Conservation (phyloP, 1,284 basidiomycete genomes). For the Coniferiporia weirii region DNA sequence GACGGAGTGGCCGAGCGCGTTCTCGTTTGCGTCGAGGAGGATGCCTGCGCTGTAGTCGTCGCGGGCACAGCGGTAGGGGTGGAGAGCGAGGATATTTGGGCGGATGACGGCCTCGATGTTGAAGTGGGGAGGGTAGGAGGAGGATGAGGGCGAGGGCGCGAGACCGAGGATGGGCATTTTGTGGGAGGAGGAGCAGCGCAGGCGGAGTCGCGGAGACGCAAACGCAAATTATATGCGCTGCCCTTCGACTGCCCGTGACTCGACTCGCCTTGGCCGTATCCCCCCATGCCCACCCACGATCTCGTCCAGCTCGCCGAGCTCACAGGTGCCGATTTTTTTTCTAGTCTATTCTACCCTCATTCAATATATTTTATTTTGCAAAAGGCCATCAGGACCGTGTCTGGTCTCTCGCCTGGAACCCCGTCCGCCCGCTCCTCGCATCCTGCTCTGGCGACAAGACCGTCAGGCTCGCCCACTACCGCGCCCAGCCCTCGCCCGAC, state of each 20-base stretch:
- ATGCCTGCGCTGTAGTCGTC: conserved; percentile 94
- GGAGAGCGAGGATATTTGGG: conserved; percentile 88
- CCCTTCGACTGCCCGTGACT: neutral
- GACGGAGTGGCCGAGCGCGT: conserved; percentile 88
- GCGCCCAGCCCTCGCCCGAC: conserved; percentile 27
- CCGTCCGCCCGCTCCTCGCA: conserved; percentile 74
- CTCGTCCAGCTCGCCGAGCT: neutral
- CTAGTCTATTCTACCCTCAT: neutral
- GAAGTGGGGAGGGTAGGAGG: conserved; percentile 70
- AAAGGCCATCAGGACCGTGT: conserved; percentile 82
- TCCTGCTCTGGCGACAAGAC: conserved; percentile 95
- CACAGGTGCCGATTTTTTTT: neutral
- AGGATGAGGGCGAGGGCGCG: conserved; percentile 36
- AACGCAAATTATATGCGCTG: conserved; percentile 4
- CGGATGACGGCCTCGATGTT: conserved; percentile 81
- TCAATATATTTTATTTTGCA: neutral
- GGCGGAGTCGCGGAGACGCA: neutral
- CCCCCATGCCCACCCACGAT: neutral
- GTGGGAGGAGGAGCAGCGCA: neutral
- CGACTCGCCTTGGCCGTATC: neutral
- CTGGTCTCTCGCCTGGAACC: conserved; percentile 94
- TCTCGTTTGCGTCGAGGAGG: conserved; percentile 98
- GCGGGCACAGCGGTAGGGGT: conserved; percentile 93
- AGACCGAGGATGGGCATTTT: conserved; percentile 45
- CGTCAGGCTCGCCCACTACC: conserved; percentile 75